These are phyloP conservation scores for Coniferiporia weirii DNA, from an alignment of 1,284 basidiomycete species.

Conservation along the genomic window DNA sequence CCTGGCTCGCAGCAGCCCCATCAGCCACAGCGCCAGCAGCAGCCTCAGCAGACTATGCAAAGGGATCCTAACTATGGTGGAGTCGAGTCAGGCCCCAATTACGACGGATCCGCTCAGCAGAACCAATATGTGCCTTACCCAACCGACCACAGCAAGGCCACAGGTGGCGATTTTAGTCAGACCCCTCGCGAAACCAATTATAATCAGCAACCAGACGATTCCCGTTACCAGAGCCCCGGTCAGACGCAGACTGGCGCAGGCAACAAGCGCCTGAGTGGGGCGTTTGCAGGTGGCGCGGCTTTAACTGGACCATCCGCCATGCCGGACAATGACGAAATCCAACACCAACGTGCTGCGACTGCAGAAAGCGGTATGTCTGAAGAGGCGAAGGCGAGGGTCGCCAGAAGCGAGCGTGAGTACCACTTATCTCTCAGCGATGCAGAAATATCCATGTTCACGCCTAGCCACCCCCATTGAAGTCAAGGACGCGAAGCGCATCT, in stretches of 20 bases:
- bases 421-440: not conserved
- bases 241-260: not conserved
- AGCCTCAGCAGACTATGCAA: not conserved
- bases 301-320: constrained; percentile 5
- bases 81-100: no score
- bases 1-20: no score
- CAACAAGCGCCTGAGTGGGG: not conserved
- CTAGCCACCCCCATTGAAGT: not conserved
- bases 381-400: constrained; percentile 10
- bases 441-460: no score
- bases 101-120: no score
- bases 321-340: not conserved
- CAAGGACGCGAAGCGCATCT: constrained; percentile 18
- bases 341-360: constrained; percentile 13
- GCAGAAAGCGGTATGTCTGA: constrained; percentile 9
- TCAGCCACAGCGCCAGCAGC: no score
- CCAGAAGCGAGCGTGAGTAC: constrained; percentile 10
- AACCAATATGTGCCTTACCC: not conserved
- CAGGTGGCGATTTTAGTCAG: no score
- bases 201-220: not conserved
- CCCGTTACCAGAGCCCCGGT: not conserved
- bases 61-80: no score
- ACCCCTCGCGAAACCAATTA: no score
- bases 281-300: constrained; percentile 15
- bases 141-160: not conserved